A percentile compares a stretch with the other conserved stretches of the same genome.
Conservation (phyloP, 495 filamentous ascomycete species). For the Podospora conica region DNA sequence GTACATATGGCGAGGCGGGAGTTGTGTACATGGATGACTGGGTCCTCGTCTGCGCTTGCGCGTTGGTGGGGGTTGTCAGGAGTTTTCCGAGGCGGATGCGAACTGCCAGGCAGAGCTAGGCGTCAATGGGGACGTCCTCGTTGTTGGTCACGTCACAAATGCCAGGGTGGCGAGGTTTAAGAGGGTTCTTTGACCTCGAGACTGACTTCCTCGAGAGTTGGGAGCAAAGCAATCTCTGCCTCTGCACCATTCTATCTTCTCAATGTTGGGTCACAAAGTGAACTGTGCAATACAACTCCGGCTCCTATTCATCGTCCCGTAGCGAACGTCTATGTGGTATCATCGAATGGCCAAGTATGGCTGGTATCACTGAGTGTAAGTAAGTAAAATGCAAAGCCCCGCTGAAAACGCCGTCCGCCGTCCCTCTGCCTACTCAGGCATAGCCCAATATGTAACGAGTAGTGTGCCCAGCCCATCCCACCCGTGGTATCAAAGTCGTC, state of each 20-base stretch:
- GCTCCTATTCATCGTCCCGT: background rate
- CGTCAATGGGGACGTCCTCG: background rate
- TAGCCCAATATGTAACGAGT: background rate
- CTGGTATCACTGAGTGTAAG: background rate
- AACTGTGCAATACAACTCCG: background rate
- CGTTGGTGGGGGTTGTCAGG: too few species aligned
- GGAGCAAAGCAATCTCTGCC: background rate
- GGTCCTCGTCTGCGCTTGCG: too few species aligned
- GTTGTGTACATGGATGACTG: background rate
- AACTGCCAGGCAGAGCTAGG: too few species aligned
- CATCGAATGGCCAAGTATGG: background rate
- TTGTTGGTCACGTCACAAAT: background rate
- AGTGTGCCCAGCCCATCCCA: background rate
- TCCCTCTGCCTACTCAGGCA: background rate
- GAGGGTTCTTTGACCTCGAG: background rate
- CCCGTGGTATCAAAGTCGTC: background rate
- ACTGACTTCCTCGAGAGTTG: background rate
- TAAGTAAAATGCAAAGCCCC: background rate
- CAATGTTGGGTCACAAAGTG: background rate
- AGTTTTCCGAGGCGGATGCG: too few species aligned
- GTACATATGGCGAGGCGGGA: background rate
- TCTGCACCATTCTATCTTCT: background rate
- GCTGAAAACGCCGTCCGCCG: background rate
- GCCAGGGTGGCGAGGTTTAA: background rate
- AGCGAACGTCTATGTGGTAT: conserved; percentile 19